Base-by-base conservation (phyloP, 2,329 filamentous ascomycete species). In the Epichloe brachyelytri region DNA sequence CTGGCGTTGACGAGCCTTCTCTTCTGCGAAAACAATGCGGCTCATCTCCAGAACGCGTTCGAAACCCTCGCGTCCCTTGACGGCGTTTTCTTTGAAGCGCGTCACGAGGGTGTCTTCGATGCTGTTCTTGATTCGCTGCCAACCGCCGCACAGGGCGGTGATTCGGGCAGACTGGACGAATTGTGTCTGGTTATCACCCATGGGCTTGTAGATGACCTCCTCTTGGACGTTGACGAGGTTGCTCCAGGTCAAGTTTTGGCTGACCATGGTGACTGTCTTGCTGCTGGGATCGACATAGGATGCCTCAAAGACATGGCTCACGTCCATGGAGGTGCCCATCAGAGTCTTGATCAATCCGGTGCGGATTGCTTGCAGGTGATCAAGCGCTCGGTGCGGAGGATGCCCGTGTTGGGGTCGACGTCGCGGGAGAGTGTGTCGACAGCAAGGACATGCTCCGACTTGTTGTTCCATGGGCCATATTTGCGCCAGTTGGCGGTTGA, bases 391-490 rank as follows among this genome's bases (percentile, higher is more conserved):
- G 78, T 81, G 56, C 77, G 76, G 52, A 82, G 74, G 61, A 82
- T 78, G 58, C 78, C 78, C 12, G 78, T 80, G 20, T 64, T 65
- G 2, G 73, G 65, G 60, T 81, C 76, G 66, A 82, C 73, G 47
- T 59, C 58, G 44, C 93, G 86, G 49, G 82, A 85, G 61, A 98
- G 71, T 14, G 91, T 97, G 72, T 98, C 93, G 63, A 97, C 93
- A 58, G 88, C 90, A 58, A 94, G 82, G 58, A 98, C 93, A 69
- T 98, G 93, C 40, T 89, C 88, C n/a, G 87, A 90, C 72, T 95
- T 93, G 68, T 96, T 86, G 74, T 98, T 98, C 91, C 93, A 97
- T 19, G 91, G 91, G 63, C 88, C 94, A 72, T 98, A 98, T 70
- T 98, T 98, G 60, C 83, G 85, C 93, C 93, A 98, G 78, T 98